These are phyloP conservation scores for Stagonosporopsis tanaceti DNA, from an alignment of 2,329 filamentous ascomycete species.

Conservation along the genomic window DNA sequence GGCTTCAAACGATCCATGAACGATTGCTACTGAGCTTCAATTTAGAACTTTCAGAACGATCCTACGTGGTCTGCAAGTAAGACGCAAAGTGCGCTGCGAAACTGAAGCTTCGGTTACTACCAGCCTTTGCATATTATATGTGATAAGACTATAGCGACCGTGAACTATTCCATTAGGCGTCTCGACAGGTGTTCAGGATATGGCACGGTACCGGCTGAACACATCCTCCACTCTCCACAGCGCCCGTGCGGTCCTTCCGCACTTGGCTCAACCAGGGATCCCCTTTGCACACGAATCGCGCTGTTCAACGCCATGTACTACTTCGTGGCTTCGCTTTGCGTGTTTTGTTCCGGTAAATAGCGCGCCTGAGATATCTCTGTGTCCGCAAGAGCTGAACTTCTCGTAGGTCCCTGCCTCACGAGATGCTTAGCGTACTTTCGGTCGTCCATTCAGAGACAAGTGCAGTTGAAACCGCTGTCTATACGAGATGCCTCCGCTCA, in stretches of 20 bases:
- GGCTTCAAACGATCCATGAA: not conserved
- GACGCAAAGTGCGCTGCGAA: not conserved
- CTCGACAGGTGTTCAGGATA: not conserved
- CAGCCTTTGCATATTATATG: not conserved
- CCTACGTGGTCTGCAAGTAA: slow-evolving; percentile 2
- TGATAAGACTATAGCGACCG: not conserved
- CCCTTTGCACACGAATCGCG: not conserved
- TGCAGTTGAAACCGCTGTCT: slow-evolving; percentile 19
- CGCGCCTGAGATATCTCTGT: not conserved
- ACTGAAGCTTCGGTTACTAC: not conserved
- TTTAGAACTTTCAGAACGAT: not conserved
- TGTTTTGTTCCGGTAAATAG: not conserved
- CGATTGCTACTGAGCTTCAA: not conserved
- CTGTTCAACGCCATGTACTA: not conserved
- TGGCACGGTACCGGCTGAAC: not conserved
- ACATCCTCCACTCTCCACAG: not conserved
- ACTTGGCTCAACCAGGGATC: not conserved
- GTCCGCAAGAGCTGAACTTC: not conserved
- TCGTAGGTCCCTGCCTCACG: slow-evolving; percentile 24
- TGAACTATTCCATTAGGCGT: slow-evolving; percentile 4
- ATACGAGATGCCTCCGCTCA: slow-evolving; percentile 45
- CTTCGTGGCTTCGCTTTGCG: not conserved
- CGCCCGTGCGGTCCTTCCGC: not conserved
- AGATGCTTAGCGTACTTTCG: not conserved
- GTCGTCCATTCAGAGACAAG: slow-evolving; percentile 8